Evolutionary conservation across 75 land plant genomes (phyloP).

Genomic region (Isoetes taiwanensis): DNA sequence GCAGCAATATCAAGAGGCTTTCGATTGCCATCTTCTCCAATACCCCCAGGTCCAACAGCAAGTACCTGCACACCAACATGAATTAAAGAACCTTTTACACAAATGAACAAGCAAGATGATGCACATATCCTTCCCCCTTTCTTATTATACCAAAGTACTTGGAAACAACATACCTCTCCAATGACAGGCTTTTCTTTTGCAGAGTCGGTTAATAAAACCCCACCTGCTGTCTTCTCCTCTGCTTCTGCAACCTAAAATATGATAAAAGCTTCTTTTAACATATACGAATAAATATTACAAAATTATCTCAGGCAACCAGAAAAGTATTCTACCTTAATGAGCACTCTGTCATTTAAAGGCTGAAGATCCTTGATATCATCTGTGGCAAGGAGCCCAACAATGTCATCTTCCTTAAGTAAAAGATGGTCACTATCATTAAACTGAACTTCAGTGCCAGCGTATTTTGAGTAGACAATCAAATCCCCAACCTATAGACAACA

Average conservation of each 20-base stretch:
- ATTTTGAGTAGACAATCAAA: conserved; percentile 71
- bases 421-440: conserved; percentile 59
- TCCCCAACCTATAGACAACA: conserved; percentile 35
- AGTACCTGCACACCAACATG: conserved; percentile 43
- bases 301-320: background rate
- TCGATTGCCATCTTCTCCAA: conserved; percentile 59
- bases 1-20: conserved; percentile 34
- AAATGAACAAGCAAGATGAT: too few species aligned
- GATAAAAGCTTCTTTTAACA: background rate
- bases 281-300: background rate
- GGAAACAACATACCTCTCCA: conserved; percentile 67
- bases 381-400: conserved; percentile 63
- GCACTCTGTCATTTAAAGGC: conserved; percentile 57
- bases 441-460: conserved; percentile 72
- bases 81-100: too few species aligned
- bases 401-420: conserved; percentile 71
- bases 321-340: conserved; percentile 44
- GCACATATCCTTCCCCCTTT: too few species aligned
- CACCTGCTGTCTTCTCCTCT: conserved; percentile 64
- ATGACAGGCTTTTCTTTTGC: conserved; percentile 73
- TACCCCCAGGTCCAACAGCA: conserved; percentile 68
- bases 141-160: too few species aligned
- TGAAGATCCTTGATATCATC: conserved; percentile 73
- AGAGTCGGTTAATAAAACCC: conserved; percentile 47
- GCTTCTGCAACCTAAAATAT: conserved; percentile 30